These are phyloP conservation scores for Kandelia obovata DNA, from an alignment of 345 rosid species.

Conservation along the genomic window DNA sequence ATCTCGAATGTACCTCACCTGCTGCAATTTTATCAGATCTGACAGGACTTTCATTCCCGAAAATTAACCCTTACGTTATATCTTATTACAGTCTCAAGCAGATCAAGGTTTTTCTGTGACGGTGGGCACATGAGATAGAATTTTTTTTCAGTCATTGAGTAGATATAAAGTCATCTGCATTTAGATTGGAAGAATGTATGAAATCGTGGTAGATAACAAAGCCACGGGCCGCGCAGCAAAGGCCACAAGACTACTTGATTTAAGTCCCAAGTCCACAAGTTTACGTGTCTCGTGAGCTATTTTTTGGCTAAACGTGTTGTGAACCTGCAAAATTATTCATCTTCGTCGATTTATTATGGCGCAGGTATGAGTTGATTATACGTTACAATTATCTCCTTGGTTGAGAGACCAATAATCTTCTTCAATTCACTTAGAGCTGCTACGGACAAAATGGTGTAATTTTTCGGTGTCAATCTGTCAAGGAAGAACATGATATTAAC, in stretches of 20 bases:
- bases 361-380: no score
- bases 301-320: constrained; percentile 39
- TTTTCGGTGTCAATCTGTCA: background rate
- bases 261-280: background rate
- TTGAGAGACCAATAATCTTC: constrained; percentile 72
- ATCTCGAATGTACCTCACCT: no score
- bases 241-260: background rate
- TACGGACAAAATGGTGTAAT: background rate
- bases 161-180: no score
- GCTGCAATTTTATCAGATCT: no score
- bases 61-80: no score
- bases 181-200: no score
- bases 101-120: no score
- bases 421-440: constrained; percentile 65
- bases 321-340: constrained; percentile 34
- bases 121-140: no score
- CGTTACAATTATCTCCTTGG: constrained; percentile 42
- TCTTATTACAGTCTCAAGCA: no score
- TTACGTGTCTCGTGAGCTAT: background rate
- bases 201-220: background rate
- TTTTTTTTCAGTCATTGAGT: no score
- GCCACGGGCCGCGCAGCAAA: no score
- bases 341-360: background rate
- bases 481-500: background rate
- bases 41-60: no score